Percentiles rank a stretch among this genome's conserved stretches.
These are phyloP conservation scores for Barnettozyma pratensis DNA, from an alignment of 805 yeast species.

Conservation along the genomic window DNA sequence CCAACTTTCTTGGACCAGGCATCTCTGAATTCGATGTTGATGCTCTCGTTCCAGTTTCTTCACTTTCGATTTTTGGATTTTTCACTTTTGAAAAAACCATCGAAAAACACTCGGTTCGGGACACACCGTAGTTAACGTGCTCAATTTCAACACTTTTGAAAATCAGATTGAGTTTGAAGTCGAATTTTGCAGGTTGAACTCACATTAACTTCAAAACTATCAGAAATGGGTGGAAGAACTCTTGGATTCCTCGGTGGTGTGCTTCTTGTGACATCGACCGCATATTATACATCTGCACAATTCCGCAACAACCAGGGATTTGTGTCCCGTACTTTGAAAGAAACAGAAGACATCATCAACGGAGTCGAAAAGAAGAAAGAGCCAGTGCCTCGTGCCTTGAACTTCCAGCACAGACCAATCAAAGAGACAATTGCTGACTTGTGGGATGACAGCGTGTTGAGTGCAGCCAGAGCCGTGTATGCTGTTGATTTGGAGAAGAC, in stretches of 20 bases:
- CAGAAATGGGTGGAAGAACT: constrained; percentile 42
- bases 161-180: neutral
- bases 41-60: neutral
- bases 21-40: constrained; percentile 5
- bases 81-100: neutral
- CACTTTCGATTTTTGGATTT: neutral
- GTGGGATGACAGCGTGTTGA: constrained; percentile 72
- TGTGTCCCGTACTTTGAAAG: constrained; percentile 42
- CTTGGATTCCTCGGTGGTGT: constrained; percentile 56
- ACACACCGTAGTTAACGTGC: neutral
- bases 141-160: neutral
- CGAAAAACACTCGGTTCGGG: neutral
- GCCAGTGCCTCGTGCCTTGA: constrained; percentile 40
- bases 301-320: constrained; percentile 42
- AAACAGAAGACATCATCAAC: constrained; percentile 46
- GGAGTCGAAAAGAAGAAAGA: constrained; percentile 41
- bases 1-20: constrained; percentile 24
- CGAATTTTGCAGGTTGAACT: too few relatives aligned
- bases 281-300: constrained; percentile 56
- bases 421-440: constrained; percentile 66
- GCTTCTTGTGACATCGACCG: constrained; percentile 54
- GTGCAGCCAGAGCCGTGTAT: constrained; percentile 60
- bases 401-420: constrained; percentile 41
- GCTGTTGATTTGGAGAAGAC: constrained; percentile 42
- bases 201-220: too few relatives aligned